Evolutionary conservation across 1,284 basidiomycete genomes (phyloP).

Genomic region (Moniliella sp.): DNA sequence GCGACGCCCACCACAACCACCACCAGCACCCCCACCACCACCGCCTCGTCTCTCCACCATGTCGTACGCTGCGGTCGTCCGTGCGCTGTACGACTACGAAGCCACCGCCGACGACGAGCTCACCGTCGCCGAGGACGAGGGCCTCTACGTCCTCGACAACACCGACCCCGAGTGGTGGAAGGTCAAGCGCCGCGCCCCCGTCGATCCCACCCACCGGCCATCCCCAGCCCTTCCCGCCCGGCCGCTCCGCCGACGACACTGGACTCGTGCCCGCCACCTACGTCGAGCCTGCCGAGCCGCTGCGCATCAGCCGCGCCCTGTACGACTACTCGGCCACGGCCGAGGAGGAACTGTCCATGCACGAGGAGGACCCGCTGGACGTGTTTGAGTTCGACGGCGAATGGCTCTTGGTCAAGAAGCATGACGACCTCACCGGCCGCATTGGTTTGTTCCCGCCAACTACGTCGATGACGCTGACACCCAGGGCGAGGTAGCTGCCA

Average conservation of each 20-base stretch:
- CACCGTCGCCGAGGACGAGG: conserved; percentile 23
- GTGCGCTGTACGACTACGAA: conserved; percentile 30
- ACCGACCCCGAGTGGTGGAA: conserved; percentile 31
- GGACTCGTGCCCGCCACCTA: conserved; percentile 32
- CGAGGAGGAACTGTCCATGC: conserved; percentile 24
- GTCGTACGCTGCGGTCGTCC: conserved; percentile 28
- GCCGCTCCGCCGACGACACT: conserved; percentile 1
- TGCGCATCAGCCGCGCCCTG: conserved; percentile 19
- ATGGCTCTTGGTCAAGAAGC: conserved; percentile 27
- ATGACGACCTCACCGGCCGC: conserved; percentile 12
- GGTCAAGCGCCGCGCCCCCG: conserved; percentile 15
- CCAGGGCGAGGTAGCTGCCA: background rate
- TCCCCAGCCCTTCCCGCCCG: conserved; percentile 1
- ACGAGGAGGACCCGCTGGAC: conserved; percentile 22
- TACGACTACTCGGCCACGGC: conserved; percentile 29
- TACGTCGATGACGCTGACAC: conserved; percentile 24
- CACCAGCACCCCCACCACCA: no score
- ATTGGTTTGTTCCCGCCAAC: conserved; percentile 29
- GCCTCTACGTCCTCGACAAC: conserved; percentile 27
- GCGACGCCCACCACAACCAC: no score
- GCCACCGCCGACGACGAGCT: conserved; percentile 31
- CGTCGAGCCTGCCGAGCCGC: conserved; percentile 24
- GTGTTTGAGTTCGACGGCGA: conserved; percentile 23
- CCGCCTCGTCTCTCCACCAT: no score
- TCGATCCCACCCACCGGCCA: conserved; percentile 6